Percentiles rank a stretch among this genome's conserved stretches.
Conservation (phyloP, 2,329 filamentous ascomycete genomes). For the Aspergillus carbonarius region DNA sequence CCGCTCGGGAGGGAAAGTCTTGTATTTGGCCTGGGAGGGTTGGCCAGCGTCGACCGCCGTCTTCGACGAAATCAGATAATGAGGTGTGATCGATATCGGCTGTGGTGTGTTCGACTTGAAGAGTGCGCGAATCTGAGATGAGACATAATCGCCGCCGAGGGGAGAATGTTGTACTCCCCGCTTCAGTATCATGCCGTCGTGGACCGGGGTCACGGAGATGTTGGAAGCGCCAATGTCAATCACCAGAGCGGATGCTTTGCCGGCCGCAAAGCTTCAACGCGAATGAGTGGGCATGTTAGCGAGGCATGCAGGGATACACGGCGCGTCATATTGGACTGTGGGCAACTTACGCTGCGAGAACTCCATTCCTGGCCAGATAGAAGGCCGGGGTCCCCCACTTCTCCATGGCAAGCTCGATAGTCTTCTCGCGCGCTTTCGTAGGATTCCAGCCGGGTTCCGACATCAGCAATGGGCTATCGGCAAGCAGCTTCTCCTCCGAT, state of each 20-base stretch:
- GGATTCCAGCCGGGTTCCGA: conserved; percentile 94
- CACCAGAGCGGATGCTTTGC: conserved; percentile 89
- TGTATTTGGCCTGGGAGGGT: conserved; percentile 72
- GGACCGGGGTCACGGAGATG: conserved; percentile 84
- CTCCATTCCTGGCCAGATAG: conserved; percentile 85
- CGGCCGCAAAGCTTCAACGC: conserved; percentile 68
- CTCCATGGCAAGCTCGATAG: conserved; percentile 95
- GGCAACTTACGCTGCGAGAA: conserved; percentile 68
- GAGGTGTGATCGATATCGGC: conserved; percentile 75
- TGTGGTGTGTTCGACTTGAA: conserved; percentile 66
- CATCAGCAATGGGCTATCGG: conserved; percentile 88
- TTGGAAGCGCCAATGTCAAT: conserved; percentile 88
- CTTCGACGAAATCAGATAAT: conserved; percentile 86
- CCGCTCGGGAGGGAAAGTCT: conserved; percentile 62
- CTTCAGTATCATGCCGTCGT: conserved; percentile 92
- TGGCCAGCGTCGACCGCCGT: conserved; percentile 82
- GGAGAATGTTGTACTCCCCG: conserved; percentile 83
- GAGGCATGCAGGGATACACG: neutral
- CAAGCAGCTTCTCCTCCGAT: conserved; percentile 70
- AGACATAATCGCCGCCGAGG: conserved; percentile 86
- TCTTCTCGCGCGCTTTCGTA: conserved; percentile 83
- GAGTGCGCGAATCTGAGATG: conserved; percentile 78
- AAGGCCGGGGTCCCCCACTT: conserved; percentile 94
- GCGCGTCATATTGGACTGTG: neutral
- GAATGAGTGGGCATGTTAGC: conserved; percentile 2